These are phyloP conservation scores for Xylaria sp. DNA, from an alignment of 2,329 filamentous ascomycete species.

Conservation along the genomic window DNA sequence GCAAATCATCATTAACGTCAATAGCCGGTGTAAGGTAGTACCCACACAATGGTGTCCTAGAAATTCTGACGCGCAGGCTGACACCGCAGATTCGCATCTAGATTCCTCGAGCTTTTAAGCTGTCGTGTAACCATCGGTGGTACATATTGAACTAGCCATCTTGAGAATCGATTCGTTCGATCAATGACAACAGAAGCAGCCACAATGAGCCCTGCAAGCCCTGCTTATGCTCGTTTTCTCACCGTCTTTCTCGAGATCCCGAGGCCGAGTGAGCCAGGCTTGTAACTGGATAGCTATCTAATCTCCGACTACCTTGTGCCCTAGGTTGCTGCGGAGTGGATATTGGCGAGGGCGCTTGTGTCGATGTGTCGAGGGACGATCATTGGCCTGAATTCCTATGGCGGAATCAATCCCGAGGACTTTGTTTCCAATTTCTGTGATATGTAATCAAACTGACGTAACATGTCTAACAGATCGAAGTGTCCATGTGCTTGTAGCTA, in stretches of 20 bases:
- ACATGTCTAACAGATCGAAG: neutral
- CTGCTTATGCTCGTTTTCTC: slow-evolving; percentile 24
- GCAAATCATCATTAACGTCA: slow-evolving; percentile 21
- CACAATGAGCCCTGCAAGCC: slow-evolving; percentile 26
- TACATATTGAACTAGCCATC: slow-evolving; percentile 20
- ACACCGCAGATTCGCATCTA: slow-evolving; percentile 26
- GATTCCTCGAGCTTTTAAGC: slow-evolving; percentile 15
- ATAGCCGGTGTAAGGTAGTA: slow-evolving; percentile 6
- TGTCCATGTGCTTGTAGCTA: neutral
- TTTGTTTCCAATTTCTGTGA: neutral
- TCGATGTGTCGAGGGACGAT: slow-evolving; percentile 32
- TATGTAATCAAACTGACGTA: slow-evolving; percentile 5
- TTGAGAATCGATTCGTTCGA: slow-evolving; percentile 30
- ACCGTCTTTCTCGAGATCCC: slow-evolving; percentile 31
- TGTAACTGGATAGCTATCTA: slow-evolving; percentile 12
- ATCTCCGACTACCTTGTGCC: slow-evolving; percentile 3
- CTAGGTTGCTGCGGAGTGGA: slow-evolving; percentile 28
- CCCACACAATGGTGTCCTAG: slow-evolving; percentile 12
- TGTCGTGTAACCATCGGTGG: slow-evolving; percentile 33
- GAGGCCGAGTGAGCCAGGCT: neutral
- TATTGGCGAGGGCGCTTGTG: slow-evolving; percentile 24
- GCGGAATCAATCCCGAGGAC: neutral
- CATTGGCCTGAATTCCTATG: slow-evolving; percentile 29
- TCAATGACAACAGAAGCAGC: slow-evolving; percentile 15
- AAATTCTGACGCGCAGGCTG: slow-evolving; percentile 24